Conservation (phyloP, 192 early-diverging fungal species). For the Dimargaris cristalligena region DNA sequence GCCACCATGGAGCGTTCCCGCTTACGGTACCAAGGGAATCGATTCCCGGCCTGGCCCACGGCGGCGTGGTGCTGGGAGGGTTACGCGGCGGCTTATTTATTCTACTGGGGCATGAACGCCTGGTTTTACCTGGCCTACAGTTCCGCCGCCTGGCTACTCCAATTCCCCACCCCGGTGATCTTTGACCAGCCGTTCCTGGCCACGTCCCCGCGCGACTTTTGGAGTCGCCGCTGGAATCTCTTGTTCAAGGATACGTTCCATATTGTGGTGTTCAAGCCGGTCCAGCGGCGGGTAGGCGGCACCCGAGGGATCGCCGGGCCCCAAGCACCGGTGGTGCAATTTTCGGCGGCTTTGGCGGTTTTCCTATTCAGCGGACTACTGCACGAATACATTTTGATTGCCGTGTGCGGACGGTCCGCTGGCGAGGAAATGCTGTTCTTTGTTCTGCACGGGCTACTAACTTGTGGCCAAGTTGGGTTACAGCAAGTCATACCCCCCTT, state of each 20-base stretch:
- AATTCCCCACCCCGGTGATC: not conserved
- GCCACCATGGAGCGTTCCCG: not conserved
- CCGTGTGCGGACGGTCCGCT: no score
- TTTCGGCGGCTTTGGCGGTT: not conserved
- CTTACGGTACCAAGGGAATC: not conserved
- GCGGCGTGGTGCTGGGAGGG: not conserved
- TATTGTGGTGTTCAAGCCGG: not conserved
- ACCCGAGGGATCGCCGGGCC: not conserved
- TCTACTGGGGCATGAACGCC: conserved; percentile 10
- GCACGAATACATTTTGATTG: conserved; percentile 7
- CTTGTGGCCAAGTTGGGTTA: not conserved
- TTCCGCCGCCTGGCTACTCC: not conserved
- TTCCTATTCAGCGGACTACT: conserved; percentile 1
- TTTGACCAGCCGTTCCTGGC: conserved; percentile 7
- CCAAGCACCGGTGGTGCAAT: not conserved
- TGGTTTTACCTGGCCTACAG: not conserved
- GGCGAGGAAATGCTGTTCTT: conserved; percentile 8
- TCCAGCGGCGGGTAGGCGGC: not conserved
- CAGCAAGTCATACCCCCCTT: not conserved
- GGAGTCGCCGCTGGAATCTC: conserved; percentile 11
- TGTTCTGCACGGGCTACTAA: not conserved
- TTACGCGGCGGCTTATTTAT: not conserved
- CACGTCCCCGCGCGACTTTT: not conserved
- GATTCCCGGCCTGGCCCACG: not conserved
- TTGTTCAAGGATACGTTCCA: conserved; percentile 11